A percentile compares a stretch with the other conserved stretches of the same genome.
Evolutionary conservation across 148 eudicot genomes (phyloP).

Genomic region (Talinum fruticosum): DNA sequence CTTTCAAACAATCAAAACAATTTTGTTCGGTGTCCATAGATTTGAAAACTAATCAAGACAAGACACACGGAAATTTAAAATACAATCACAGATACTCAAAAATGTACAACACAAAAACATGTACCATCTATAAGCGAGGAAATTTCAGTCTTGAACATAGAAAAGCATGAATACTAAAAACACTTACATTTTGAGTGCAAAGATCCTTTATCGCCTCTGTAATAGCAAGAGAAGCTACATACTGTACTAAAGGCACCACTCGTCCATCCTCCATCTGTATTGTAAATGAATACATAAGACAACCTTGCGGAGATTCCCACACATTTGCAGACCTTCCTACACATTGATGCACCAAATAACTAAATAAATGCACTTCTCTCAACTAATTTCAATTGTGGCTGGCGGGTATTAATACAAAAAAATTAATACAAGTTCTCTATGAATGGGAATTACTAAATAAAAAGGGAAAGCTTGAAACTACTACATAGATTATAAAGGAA

Average conservation of each 20-base stretch:
- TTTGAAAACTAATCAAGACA: too few relatives aligned
- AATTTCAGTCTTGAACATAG: background rate
- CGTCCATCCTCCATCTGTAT: slow-evolving; percentile 88
- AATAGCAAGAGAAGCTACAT: slow-evolving; percentile 82
- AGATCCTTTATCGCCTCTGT: slow-evolving; percentile 77
- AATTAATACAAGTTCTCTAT: too few relatives aligned
- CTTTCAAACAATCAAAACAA: background rate
- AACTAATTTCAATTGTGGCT: background rate
- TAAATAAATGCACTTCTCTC: background rate
- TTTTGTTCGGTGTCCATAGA: too few relatives aligned
- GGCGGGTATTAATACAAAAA: background rate
- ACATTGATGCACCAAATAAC: slow-evolving; percentile 18
- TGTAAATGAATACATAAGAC: slow-evolving; percentile 78
- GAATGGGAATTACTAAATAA: background rate
- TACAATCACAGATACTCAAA: background rate
- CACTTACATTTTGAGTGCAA: slow-evolving; percentile 46
- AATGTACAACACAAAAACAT: background rate
- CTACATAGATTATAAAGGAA: background rate
- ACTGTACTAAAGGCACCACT: slow-evolving; percentile 75
- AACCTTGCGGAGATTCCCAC: slow-evolving; percentile 88
- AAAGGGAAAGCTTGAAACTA: background rate
- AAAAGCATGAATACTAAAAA: background rate
- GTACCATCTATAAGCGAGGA: background rate
- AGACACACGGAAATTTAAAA: background rate
- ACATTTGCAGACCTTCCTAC: slow-evolving; percentile 76